phyloP scores from a whole-genome alignment of 768 basidiomycete genomes.

The Boletellus emodensis region DNA sequence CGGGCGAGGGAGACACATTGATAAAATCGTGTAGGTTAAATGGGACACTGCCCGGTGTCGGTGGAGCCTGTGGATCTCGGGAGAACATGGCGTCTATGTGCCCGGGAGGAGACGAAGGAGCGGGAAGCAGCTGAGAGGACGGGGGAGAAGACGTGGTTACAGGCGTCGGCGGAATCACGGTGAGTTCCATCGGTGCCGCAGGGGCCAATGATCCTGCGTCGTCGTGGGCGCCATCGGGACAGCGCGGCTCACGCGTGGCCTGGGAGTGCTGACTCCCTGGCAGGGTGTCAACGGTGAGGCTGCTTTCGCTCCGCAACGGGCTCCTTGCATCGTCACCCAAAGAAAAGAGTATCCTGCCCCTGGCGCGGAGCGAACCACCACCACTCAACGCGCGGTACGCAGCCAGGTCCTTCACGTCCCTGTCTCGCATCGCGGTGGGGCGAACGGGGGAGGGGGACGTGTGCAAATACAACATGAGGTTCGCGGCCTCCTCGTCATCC shows the following conservation, averaged over 20 bases:
- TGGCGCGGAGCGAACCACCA: slow-evolving; percentile 44
- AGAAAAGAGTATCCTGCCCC: slow-evolving; percentile 71
- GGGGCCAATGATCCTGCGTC: slow-evolving; percentile 19
- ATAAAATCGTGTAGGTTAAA: slow-evolving; percentile 73
- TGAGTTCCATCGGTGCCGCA: slow-evolving; percentile 29
- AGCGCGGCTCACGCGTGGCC: slow-evolving; percentile 15
- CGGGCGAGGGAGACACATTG: slow-evolving; percentile 66
- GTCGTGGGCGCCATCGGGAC: slow-evolving; percentile 14
- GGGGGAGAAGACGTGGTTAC: slow-evolving; percentile 22
- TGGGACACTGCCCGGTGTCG: slow-evolving; percentile 34
- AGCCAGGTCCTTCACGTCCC: slow-evolving; percentile 48
- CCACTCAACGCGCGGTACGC: slow-evolving; percentile 57
- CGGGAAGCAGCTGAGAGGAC: slow-evolving; percentile 23
- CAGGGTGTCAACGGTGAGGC: slow-evolving; percentile 21
- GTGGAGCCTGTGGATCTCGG: slow-evolving; percentile 31
- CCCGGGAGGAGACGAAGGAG: slow-evolving; percentile 24
- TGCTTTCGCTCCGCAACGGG: slow-evolving; percentile 27
- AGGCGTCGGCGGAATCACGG: slow-evolving; percentile 33
- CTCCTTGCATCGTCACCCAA: slow-evolving; percentile 31
- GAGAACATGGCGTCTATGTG: slow-evolving; percentile 16
- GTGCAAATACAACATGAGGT: slow-evolving; percentile 78
- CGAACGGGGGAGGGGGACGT: slow-evolving; percentile 81
- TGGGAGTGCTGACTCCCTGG: slow-evolving; percentile 27
- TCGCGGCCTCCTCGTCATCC: slow-evolving; percentile 77
- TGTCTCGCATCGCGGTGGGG: slow-evolving; percentile 43